Base-by-base conservation (phyloP, 2,329 filamentous ascomycete genomes). In the Chaetomium strumarium region DNA sequence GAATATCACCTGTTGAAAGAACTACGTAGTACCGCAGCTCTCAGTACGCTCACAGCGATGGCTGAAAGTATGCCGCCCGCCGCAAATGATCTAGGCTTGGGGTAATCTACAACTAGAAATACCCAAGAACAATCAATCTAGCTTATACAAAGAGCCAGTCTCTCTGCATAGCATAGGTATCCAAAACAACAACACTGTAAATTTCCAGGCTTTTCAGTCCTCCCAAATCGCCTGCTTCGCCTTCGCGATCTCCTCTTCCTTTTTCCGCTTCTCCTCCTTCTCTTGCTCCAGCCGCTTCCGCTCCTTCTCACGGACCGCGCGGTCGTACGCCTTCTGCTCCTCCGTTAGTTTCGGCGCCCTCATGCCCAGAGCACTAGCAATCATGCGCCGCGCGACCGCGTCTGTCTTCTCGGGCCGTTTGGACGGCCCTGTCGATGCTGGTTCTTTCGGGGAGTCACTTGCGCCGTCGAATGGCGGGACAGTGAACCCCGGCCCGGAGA, bases 211-310 rank as follows among this genome's bases (percentile, higher is more conserved):
- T 20, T 20, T 46, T 71, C 65, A 86, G 64, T 85, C 88, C 54
- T 93, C 85, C 93, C 93, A 97, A 24, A 96, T 77, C n/a, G 88
- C 84, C 55, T 79, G 79, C 75, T 86, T 95, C n/a, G 86, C 85
- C 68, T 77, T 81, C 66, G 92, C 86, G 33, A 82, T 81, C 63
- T 85, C 80, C 63, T 81, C 81, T 58, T 79, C 78, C 62, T 73
- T 76, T 58, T 73, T 70, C 61, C 72, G 79, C 68, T 84, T 81
- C 52, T 81, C 80, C 52, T 83, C 83, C 64, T 77, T 83, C 68
- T 91, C 88, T 62, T 82, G 79, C 53, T 91, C 87, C 54, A 84
- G 75, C 61, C 81, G 80, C 74, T 83, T 90, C 63, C 83, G 84
- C 75, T 96, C 92, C 71, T 92, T 88, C 70, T 95, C 88, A 62